Percentiles rank a stretch among this genome's conserved stretches.
Conservation (phyloP, 768 basidiomycete species). For the Podaxis mareebaensis region DNA sequence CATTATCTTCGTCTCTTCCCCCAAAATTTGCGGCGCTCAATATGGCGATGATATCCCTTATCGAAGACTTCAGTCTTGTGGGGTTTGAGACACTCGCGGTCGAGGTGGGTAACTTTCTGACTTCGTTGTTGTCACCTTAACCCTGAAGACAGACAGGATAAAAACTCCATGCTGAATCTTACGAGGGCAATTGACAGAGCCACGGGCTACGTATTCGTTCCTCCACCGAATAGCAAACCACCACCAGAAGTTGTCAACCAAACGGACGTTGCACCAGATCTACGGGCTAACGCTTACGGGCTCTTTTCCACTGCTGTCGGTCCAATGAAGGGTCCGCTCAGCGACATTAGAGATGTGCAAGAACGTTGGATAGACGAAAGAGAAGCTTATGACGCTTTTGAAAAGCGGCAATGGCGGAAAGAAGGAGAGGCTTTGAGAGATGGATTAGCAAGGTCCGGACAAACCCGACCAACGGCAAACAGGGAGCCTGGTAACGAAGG, state of each 20-base stretch:
- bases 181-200: slow-evolving; percentile 85
- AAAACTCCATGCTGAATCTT: slow-evolving; percentile 90
- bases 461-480: neutral
- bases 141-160: slow-evolving; percentile 60
- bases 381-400: slow-evolving; percentile 81
- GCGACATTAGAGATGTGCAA: slow-evolving; percentile 75
- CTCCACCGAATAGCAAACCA: slow-evolving; percentile 35
- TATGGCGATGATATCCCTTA: slow-evolving; percentile 86
- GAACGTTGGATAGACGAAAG: slow-evolving; percentile 91
- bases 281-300: slow-evolving; percentile 63
- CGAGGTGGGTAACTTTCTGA: slow-evolving; percentile 52
- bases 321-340: slow-evolving; percentile 46
- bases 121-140: neutral
- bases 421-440: slow-evolving; percentile 65
- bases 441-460: slow-evolving; percentile 31
- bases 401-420: slow-evolving; percentile 73
- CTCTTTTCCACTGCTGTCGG: slow-evolving; percentile 71
- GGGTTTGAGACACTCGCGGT: slow-evolving; percentile 97
- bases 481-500: too few species aligned
- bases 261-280: slow-evolving; percentile 36
- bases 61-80: slow-evolving; percentile 91
- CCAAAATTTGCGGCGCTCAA: slow-evolving; percentile 80
- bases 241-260: slow-evolving; percentile 38
- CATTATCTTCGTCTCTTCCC: slow-evolving; percentile 57
- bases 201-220: slow-evolving; percentile 88